Percentiles rank a stretch among this genome's conserved stretches.
Conservation (phyloP, 176 grass and related monocot species). For the Aegilops umbellulata region DNA sequence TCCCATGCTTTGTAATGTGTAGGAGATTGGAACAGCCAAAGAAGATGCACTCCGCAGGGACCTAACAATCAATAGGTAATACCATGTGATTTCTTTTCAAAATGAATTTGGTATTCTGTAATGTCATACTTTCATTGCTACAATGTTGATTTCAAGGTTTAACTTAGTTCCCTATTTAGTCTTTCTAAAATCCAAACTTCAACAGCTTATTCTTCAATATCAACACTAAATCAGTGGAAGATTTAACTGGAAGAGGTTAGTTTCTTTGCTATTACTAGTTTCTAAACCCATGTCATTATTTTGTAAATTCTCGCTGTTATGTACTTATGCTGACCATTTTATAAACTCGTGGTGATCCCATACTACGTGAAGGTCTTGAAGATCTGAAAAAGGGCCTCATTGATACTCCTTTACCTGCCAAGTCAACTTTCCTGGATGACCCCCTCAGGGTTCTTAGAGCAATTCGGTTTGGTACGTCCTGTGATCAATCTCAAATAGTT, state of each 20-base stretch:
- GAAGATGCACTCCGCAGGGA: constrained; percentile 94
- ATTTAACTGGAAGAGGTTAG: constrained; percentile 85
- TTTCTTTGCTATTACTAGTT: constrained; percentile 21
- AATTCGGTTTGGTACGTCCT: constrained; percentile 85
- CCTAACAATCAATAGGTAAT: constrained; percentile 95
- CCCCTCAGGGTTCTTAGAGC: constrained; percentile 98
- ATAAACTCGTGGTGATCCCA: constrained; percentile 14
- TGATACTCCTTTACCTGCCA: constrained; percentile 87
- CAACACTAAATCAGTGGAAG: constrained; percentile 82
- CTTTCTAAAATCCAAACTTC: constrained; percentile 14
- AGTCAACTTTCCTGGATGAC: constrained; percentile 92
- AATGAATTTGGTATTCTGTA: background rate
- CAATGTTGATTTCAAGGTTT: constrained; percentile 2
- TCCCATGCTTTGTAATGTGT: constrained; percentile 16
- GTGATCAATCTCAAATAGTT: constrained; percentile 19
- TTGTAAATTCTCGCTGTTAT: constrained; percentile 3
- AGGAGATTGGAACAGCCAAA: constrained; percentile 89
- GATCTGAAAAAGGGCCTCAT: constrained; percentile 73
- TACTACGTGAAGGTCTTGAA: constrained; percentile 63
- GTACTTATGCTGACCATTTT: constrained; percentile 21
- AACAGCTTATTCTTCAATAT: constrained; percentile 92
- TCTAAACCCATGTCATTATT: background rate
- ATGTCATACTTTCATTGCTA: background rate
- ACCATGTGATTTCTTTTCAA: background rate
- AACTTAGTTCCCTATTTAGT: background rate